Percentiles rank a stretch among this genome's conserved stretches.
Conservation (phyloP, 495 filamentous ascomycete species). For the Neurospora cerealis region DNA sequence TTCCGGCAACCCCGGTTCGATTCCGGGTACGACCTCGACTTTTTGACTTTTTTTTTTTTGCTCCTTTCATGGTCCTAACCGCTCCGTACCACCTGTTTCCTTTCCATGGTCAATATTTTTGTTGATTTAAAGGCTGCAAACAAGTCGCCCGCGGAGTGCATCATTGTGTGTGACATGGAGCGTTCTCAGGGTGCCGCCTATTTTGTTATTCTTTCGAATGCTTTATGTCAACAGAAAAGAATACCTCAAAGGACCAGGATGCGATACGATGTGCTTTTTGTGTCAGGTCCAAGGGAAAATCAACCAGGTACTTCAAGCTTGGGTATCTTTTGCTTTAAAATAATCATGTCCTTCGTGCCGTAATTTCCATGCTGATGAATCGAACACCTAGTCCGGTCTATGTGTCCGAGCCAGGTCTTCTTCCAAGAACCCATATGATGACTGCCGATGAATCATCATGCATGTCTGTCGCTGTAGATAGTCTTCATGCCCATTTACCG, state of each 20-base stretch:
- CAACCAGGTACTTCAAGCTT: background rate
- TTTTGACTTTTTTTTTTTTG: background rate
- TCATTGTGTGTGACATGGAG: background rate
- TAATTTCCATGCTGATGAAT: background rate
- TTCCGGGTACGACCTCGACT: conserved; percentile 22
- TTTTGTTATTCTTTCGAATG: background rate
- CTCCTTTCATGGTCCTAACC: background rate
- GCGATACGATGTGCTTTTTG: background rate
- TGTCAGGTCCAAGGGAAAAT: background rate
- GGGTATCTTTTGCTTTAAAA: background rate
- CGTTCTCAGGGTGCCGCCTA: background rate
- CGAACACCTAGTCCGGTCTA: background rate
- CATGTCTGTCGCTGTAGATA: background rate
- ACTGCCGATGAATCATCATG: background rate
- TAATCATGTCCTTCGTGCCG: background rate
- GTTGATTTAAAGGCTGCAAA: background rate
- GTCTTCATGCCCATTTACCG: background rate
- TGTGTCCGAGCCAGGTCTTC: background rate
- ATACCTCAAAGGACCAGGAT: background rate
- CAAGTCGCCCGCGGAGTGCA: background rate
- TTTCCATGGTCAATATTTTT: background rate
- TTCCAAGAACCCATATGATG: background rate
- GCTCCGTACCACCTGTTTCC: background rate
- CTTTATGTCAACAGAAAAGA: background rate
- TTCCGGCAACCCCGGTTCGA: conserved; percentile 25